These are phyloP conservation scores for Plasmodium berghei DNA, from an alignment of 169 alveolate genomes.

Conservation along the genomic window DNA sequence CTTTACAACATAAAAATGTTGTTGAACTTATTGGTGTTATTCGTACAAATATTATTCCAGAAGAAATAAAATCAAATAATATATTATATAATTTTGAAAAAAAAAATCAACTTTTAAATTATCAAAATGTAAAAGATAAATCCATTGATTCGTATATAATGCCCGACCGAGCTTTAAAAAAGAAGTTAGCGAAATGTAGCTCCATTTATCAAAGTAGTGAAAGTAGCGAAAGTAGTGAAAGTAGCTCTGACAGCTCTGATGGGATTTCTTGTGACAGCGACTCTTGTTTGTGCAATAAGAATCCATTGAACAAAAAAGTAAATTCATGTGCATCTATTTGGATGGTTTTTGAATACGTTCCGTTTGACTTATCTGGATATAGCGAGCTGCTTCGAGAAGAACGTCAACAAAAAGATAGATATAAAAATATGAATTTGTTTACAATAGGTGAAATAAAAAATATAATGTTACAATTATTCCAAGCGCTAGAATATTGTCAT, in stretches of 20 bases:
- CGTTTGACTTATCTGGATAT: constrained; percentile 89
- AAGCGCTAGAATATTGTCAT: constrained; percentile 92
- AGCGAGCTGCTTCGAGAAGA: constrained; percentile 85
- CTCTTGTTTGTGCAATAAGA: background rate
- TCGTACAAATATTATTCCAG: constrained; percentile 78
- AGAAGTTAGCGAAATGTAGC: too few relatives aligned
- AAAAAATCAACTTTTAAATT: background rate
- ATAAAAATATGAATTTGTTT: constrained; percentile 79
- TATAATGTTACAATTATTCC: constrained; percentile 87
- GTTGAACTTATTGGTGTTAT: constrained; percentile 88
- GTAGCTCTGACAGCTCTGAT: background rate
- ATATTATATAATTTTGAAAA: background rate
- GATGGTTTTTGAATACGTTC: constrained; percentile 91
- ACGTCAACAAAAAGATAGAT: constrained; percentile 77
- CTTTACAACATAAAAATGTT: constrained; percentile 88
- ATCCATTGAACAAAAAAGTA: background rate
- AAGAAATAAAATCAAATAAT: background rate
- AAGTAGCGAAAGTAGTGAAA: background rate
- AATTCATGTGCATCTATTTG: constrained; percentile 79
- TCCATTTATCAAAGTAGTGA: background rate
- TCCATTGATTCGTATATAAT: too few relatives aligned
- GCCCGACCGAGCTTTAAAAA: too few relatives aligned
- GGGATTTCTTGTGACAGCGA: background rate
- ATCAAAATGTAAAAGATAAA: too few relatives aligned
- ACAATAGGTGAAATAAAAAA: constrained; percentile 87